These are phyloP conservation scores for Mycena kentingensis DNA, from an alignment of 768 basidiomycete species.

Conservation along the genomic window DNA sequence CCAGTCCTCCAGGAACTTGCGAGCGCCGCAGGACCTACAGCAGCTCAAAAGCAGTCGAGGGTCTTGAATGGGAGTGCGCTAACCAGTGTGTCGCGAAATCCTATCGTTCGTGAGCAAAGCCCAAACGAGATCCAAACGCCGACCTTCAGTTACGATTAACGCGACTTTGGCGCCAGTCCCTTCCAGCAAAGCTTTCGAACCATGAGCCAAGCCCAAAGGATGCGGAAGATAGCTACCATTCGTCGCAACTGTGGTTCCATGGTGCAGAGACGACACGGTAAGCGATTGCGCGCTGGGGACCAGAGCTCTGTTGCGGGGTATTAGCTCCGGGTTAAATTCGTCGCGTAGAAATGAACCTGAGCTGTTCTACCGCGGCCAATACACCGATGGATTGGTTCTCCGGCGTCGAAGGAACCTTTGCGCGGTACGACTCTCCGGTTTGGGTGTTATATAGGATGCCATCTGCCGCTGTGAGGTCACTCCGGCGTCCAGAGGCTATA, in stretches of 20 bases:
- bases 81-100: conserved; percentile 24
- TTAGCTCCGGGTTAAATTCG: background rate
- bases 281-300: conserved; percentile 13
- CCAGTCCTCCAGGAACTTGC: conserved; percentile 8
- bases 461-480: conserved; percentile 27
- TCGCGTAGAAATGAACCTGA: conserved; percentile 15
- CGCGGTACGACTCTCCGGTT: conserved; percentile 27
- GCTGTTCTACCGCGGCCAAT: conserved; percentile 23
- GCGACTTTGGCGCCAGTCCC: conserved; percentile 32
- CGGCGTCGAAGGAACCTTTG: conserved; percentile 33
- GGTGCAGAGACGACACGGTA: conserved; percentile 23
- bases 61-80: too few relatives aligned
- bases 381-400: conserved; percentile 33
- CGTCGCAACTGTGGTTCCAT: conserved; percentile 33
- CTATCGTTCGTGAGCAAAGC: conserved; percentile 26
- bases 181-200: conserved; percentile 28
- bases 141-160: conserved; percentile 34
- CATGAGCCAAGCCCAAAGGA: background rate
- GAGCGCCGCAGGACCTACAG: too few relatives aligned
- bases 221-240: conserved; percentile 19
- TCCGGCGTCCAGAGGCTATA: too few relatives aligned
- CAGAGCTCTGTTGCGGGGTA: conserved; percentile 18
- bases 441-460: conserved; percentile 28
- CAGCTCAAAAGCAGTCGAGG: too few relatives aligned
- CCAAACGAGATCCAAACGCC: conserved; percentile 22